Evolutionary conservation across 306 rosid species (phyloP).

Genomic region (Rosa lucieae): DNA sequence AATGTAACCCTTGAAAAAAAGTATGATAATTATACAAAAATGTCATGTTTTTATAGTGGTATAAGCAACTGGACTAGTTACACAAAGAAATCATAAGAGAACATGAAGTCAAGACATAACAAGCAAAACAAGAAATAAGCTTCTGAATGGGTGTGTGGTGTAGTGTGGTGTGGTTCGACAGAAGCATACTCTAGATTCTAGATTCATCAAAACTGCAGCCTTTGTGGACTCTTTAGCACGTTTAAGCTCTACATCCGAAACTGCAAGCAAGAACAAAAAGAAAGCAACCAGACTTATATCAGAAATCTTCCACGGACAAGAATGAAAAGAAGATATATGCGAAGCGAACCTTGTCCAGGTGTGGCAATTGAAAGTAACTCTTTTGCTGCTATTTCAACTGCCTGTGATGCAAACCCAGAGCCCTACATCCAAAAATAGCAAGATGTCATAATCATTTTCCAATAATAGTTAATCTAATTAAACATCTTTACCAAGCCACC

Average conservation of each 20-base stretch:
- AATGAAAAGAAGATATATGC: constrained; percentile 7
- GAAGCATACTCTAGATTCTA: constrained; percentile 83
- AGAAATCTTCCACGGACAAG: not conserved
- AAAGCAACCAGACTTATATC: not conserved
- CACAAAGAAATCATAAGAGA: not conserved
- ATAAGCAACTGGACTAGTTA: not conserved
- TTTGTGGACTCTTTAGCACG: constrained; percentile 91
- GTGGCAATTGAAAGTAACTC: constrained; percentile 78
- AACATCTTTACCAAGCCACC: not conserved
- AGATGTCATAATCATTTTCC: not conserved
- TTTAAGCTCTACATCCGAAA: constrained; percentile 69
- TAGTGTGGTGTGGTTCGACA: not conserved
- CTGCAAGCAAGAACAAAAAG: constrained; percentile 41
- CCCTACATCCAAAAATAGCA: constrained; percentile 45
- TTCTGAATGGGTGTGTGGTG: not conserved
- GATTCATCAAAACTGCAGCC: constrained; percentile 93
- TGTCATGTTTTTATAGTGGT: not conserved
- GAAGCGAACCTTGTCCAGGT: constrained; percentile 75
- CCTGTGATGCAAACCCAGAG: constrained; percentile 60
- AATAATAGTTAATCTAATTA: not conserved
- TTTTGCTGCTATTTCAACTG: constrained; percentile 72
- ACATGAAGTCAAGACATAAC: not conserved
- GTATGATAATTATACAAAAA: not conserved
- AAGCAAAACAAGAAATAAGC: not conserved
- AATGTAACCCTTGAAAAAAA: not conserved